These are phyloP conservation scores for Sporothrix curviconia DNA, from an alignment of 2,329 filamentous ascomycete species.

Conservation along the genomic window DNA sequence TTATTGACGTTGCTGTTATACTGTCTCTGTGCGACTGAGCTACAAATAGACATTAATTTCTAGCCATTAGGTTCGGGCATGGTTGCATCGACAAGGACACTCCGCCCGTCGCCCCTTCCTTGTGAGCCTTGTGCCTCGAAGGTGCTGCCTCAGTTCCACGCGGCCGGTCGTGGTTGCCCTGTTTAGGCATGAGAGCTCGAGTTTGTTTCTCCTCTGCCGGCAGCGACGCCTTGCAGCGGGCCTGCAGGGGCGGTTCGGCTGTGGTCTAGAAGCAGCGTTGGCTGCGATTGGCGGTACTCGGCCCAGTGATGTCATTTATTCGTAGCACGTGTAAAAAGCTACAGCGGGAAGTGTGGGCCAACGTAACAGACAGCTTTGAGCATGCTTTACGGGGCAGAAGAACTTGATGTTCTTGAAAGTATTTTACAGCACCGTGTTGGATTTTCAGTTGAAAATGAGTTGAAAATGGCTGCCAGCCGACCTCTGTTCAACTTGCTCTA, in stretches of 20 bases:
- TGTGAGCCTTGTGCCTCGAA: too few relatives aligned
- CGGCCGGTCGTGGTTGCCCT: not conserved
- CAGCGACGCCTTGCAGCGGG: too few relatives aligned
- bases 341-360: too few relatives aligned
- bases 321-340: not conserved
- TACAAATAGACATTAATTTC: not conserved
- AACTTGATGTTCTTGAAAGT: too few relatives aligned
- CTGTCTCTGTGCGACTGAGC: too few relatives aligned
- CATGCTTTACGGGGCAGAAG: too few relatives aligned
- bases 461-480: too few relatives aligned
- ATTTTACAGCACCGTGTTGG: too few relatives aligned
- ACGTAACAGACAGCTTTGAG: too few relatives aligned
- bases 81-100: not conserved
- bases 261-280: not conserved
- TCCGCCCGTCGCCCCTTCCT: not conserved
- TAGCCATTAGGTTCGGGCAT: not conserved
- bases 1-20: not conserved
- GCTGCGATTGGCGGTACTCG: not conserved
- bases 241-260: not conserved
- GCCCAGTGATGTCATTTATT: slow-evolving; percentile 1
- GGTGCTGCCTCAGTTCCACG: not conserved
- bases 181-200: not conserved
- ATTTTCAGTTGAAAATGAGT: too few relatives aligned
- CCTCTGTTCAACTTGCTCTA: too few relatives aligned
- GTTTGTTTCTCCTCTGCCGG: too few relatives aligned